Conservation (phyloP, 768 basidiomycete species). For the Leccinum ochraceum region DNA sequence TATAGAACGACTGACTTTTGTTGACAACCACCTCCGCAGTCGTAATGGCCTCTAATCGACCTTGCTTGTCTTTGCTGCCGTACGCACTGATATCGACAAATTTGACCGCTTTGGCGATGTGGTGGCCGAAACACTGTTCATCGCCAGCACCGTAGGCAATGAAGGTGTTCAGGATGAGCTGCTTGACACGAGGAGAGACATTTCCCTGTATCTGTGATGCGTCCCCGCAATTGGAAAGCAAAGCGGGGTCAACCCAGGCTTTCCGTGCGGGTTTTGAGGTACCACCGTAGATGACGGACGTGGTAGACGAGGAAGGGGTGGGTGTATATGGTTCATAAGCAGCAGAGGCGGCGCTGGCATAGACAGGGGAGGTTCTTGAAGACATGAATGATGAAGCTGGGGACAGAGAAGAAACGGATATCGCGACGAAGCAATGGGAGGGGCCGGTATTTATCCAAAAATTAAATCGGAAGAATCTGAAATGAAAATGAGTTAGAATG, state of each 20-base stretch:
- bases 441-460: constrained; percentile 32
- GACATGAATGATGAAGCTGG: constrained; percentile 22
- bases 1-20: constrained; percentile 46
- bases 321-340: constrained; percentile 29
- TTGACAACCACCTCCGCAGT: constrained; percentile 62
- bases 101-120: constrained; percentile 58
- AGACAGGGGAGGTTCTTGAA: constrained; percentile 28
- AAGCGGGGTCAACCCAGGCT: constrained; percentile 66
- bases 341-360: constrained; percentile 30
- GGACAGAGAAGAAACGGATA: constrained; percentile 5
- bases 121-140: constrained; percentile 60
- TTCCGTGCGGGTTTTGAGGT: constrained; percentile 30
- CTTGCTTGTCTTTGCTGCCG: constrained; percentile 46
- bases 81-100: constrained; percentile 61
- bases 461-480: constrained; percentile 9
- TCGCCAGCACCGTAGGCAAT: constrained; percentile 71
- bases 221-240: constrained; percentile 60
- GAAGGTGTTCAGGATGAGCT: constrained; percentile 66
- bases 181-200: constrained; percentile 61
- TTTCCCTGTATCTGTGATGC: constrained; percentile 61
- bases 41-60: constrained; percentile 59
- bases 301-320: constrained; percentile 20
- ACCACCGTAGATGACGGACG: constrained; percentile 30
- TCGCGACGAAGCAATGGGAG: constrained; percentile 5
- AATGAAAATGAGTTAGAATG: constrained; percentile 21